A percentile compares a stretch with the other conserved stretches of the same genome.
phyloP scores from a whole-genome alignment of 768 basidiomycete species.

The Amanita exitialis region DNA sequence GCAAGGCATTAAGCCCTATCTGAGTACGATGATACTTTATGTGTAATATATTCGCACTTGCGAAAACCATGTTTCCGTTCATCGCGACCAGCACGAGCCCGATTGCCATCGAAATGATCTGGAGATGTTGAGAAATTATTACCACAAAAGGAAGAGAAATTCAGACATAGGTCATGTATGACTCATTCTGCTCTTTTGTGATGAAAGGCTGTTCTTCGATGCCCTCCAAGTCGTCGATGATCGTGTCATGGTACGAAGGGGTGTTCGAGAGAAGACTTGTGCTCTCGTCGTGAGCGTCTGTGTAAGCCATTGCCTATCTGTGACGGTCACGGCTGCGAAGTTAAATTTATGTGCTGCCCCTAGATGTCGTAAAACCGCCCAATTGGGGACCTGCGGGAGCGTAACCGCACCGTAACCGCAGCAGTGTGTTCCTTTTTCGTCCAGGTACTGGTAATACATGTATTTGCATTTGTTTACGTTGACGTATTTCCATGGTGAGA shows the following conservation, averaged over 20 bases:
- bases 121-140: background rate
- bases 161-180: constrained; percentile 1
- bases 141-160: background rate
- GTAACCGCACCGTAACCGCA: no score
- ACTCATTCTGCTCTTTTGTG: background rate
- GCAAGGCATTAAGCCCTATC: background rate
- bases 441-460: no score
- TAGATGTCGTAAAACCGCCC: no score
- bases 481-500: no score
- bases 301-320: background rate
- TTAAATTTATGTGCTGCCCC: background rate
- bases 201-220: background rate
- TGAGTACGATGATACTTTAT: background rate
- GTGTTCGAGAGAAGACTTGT: background rate
- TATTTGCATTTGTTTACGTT: constrained; percentile 6
- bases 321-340: no score
- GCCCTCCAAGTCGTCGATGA: background rate
- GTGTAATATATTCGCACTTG: constrained; percentile 19
- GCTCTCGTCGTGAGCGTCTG: background rate
- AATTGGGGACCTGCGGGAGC: constrained; percentile 18
- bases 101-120: constrained; percentile 39
- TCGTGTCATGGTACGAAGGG: background rate
- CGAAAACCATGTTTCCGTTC: constrained; percentile 41
- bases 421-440: constrained; percentile 11
- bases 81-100: constrained; percentile 40